Evolutionary conservation across 2,329 filamentous ascomycete genomes (phyloP).

Genomic region (Taxawa tesnikishii): DNA sequence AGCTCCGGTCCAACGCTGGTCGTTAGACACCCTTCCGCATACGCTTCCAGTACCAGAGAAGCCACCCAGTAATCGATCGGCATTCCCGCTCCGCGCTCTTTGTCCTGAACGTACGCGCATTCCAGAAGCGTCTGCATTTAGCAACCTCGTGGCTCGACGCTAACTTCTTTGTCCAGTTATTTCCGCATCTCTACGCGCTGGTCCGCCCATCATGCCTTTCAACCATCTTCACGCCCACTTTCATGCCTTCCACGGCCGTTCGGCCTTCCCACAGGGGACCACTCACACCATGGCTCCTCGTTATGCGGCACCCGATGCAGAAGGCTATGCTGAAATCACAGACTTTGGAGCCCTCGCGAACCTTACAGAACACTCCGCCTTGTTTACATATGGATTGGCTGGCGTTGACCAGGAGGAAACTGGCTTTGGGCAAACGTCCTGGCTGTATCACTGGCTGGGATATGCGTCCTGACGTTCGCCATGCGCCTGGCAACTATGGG

Average conservation of each 20-base stretch:
- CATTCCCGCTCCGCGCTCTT: neutral
- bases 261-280: conserved; percentile 4
- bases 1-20: neutral
- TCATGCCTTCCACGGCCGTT: conserved; percentile 3
- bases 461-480: conserved; percentile 24
- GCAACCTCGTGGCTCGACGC: conserved; percentile 2
- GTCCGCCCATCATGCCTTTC: conserved; percentile 10
- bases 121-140: conserved; percentile 8
- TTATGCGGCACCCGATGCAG: conserved; percentile 2
- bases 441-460: conserved; percentile 21
- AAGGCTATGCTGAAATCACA: conserved; percentile 3
- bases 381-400: conserved; percentile 30
- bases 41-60: neutral
- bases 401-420: conserved; percentile 37
- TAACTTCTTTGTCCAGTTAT: conserved; percentile 5
- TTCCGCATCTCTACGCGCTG: conserved; percentile 2
- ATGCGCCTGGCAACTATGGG: conserved; percentile 29
- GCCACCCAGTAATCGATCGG: neutral
- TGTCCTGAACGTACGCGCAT: neutral
- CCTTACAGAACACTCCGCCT: conserved; percentile 6
- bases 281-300: conserved; percentile 3
- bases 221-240: conserved; percentile 8
- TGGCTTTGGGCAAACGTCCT: conserved; percentile 33
- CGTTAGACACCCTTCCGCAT: neutral
- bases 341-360: conserved; percentile 8